Percentiles rank a stretch among this genome's conserved stretches.
phyloP scores from a whole-genome alignment of 2,329 filamentous ascomycete species.

The Thelonectria olida region DNA sequence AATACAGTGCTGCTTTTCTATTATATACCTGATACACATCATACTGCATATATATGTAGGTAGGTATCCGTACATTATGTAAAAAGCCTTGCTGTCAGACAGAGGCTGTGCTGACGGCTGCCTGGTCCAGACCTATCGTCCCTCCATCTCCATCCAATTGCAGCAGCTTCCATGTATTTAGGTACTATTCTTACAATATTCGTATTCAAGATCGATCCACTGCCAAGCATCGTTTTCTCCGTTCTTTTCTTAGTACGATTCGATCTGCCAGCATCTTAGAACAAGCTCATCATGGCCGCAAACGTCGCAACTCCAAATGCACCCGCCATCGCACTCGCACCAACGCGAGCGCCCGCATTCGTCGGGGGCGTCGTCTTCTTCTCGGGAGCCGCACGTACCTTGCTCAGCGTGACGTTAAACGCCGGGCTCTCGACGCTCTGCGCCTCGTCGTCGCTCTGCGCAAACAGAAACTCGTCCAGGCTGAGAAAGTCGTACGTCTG shows the following conservation, averaged over 20 bases:
- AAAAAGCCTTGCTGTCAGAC: too few species aligned
- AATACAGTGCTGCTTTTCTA: too few species aligned
- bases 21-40: too few species aligned
- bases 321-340: conserved; percentile 2
- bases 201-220: too few species aligned
- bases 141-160: too few species aligned
- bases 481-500: conserved; percentile 44
- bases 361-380: conserved; percentile 22
- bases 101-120: too few species aligned
- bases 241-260: neutral
- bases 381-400: conserved; percentile 35
- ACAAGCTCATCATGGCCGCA: conserved; percentile 28
- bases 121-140: neutral
- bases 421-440: conserved; percentile 35
- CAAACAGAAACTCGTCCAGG: conserved; percentile 44
- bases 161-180: too few species aligned
- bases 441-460: conserved; percentile 18
- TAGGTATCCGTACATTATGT: too few species aligned
- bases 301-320: conserved; percentile 2
- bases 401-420: conserved; percentile 41
- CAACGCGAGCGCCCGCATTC: too few species aligned
- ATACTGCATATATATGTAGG: too few species aligned
- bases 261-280: conserved; percentile 32
- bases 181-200: too few species aligned
- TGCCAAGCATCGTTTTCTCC: too few species aligned